phyloP scores from a whole-genome alignment of 1,284 basidiomycete species.

The Tremellales sp. region DNA sequence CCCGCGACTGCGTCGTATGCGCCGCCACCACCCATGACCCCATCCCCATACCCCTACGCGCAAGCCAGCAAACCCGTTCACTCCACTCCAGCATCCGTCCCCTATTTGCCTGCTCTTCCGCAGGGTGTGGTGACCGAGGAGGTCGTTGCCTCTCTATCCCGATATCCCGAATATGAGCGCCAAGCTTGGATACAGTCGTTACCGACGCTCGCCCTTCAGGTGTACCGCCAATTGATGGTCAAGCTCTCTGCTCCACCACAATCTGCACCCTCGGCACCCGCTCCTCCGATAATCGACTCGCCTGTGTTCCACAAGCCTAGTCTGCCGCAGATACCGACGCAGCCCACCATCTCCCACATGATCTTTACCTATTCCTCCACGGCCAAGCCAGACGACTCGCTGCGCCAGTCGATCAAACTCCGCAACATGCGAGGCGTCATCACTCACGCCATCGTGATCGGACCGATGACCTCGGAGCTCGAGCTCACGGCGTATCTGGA shows the following conservation, averaged over 20 bases:
- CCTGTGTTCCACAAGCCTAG: no score
- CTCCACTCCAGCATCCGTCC: background rate
- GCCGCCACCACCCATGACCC: slow-evolving; percentile 1
- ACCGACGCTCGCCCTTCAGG: slow-evolving; percentile 25
- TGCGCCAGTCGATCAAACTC: slow-evolving; percentile 29
- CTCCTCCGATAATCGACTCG: slow-evolving; percentile 7
- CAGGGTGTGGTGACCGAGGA: slow-evolving; percentile 42
- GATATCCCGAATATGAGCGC: slow-evolving; percentile 41
- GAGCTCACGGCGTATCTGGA: slow-evolving; percentile 41
- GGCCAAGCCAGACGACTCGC: background rate
- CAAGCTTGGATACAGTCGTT: slow-evolving; percentile 39
- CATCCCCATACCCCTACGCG: background rate
- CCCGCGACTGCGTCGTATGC: background rate
- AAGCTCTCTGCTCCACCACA: no score
- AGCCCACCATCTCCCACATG: slow-evolving; percentile 28
- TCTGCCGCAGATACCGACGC: slow-evolving; percentile 15
- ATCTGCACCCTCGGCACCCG: slow-evolving; percentile 26
- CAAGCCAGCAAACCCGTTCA: slow-evolving; percentile 1
- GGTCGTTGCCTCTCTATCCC: slow-evolving; percentile 36
- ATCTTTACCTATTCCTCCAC: slow-evolving; percentile 25
- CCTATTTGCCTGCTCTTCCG: slow-evolving; percentile 37
- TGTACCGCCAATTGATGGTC: slow-evolving; percentile 35
- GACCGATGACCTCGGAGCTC: slow-evolving; percentile 29
- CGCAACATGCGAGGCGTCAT: slow-evolving; percentile 41
- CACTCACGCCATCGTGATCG: slow-evolving; percentile 40